These are phyloP conservation scores for Auxenochlorella pyrenoidosa DNA, from an alignment of 139 green algal genomes.

Conservation along the genomic window DNA sequence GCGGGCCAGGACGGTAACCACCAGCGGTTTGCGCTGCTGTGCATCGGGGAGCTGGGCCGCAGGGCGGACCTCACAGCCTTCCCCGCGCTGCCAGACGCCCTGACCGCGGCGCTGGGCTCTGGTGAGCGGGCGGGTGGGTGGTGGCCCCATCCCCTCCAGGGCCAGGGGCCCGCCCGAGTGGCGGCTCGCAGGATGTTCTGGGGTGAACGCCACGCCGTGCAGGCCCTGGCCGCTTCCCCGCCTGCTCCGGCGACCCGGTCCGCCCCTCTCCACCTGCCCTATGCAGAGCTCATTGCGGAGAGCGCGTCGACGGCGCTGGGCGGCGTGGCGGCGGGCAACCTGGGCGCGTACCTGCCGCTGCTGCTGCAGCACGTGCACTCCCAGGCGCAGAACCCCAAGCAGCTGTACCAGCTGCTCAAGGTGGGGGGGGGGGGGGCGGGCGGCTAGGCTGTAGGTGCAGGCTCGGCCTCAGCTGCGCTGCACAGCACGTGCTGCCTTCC, in stretches of 20 bases:
- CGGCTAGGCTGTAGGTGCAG: background rate
- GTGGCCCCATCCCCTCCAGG: background rate
- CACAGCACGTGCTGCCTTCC: background rate
- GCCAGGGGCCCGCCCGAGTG: no score
- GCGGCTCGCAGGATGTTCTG: no score
- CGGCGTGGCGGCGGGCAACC: constrained; percentile 82
- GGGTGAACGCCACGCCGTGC: no score
- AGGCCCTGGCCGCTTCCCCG: background rate
- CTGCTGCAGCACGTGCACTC: constrained; percentile 72
- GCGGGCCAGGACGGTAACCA: constrained; percentile 5
- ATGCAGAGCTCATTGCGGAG: constrained; percentile 79
- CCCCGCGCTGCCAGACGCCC: constrained; percentile 48
- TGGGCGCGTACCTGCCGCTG: constrained; percentile 80
- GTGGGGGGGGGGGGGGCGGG: background rate
- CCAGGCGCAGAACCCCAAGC: constrained; percentile 51
- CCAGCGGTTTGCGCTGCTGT: constrained; percentile 85
- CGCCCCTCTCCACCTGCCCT: constrained; percentile 18
- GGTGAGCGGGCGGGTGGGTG: background rate
- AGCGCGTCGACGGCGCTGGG: constrained; percentile 87
- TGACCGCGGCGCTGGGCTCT: constrained; percentile 48
- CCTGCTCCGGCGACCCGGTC: background rate
- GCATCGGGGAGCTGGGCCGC: constrained; percentile 87
- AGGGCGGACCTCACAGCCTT: constrained; percentile 71
- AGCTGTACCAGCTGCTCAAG: constrained; percentile 78
- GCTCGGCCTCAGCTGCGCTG: no score